Percentiles rank a stretch among this genome's conserved stretches.
Conservation (phyloP, 2,329 filamentous ascomycete genomes). For the Colletotrichum cuscutae region DNA sequence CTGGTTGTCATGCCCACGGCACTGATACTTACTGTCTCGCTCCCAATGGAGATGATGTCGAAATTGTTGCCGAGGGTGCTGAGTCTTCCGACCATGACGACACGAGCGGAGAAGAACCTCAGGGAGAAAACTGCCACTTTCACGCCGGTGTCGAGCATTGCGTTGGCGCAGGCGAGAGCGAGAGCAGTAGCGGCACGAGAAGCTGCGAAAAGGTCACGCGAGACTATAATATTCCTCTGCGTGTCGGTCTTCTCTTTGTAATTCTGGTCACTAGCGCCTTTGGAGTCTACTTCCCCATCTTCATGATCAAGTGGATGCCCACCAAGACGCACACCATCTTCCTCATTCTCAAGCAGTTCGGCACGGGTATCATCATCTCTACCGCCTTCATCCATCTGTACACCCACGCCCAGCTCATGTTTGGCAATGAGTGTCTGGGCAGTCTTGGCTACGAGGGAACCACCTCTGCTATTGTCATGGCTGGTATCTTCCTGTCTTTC, state of each 20-base stretch:
- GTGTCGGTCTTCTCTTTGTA: slow-evolving; percentile 78
- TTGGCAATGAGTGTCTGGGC: slow-evolving; percentile 75
- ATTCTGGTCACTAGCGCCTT: slow-evolving; percentile 75
- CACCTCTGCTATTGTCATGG: slow-evolving; percentile 77
- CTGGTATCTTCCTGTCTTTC: slow-evolving; percentile 78
- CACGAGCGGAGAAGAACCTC: slow-evolving; percentile 38
- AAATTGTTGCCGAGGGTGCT: slow-evolving; percentile 55
- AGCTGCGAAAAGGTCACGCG: slow-evolving; percentile 58
- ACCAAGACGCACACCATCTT: slow-evolving; percentile 61
- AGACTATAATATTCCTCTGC: slow-evolving; percentile 74
- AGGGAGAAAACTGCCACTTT: slow-evolving; percentile 72
- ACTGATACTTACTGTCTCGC: slow-evolving; percentile 70
- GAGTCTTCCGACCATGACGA: slow-evolving; percentile 38
- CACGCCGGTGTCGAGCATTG: slow-evolving; percentile 77
- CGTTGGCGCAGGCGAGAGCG: slow-evolving; percentile 47
- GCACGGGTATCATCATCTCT: slow-evolving; percentile 77
- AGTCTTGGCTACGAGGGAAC: slow-evolving; percentile 75
- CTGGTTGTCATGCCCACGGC: slow-evolving; percentile 72
- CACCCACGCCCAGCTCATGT: slow-evolving; percentile 79
- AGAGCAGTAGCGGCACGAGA: slow-evolving; percentile 43
- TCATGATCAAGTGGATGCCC: slow-evolving; percentile 68
- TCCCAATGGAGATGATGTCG: slow-evolving; percentile 68
- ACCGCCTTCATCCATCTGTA: slow-evolving; percentile 79
- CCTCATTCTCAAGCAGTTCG: slow-evolving; percentile 77
- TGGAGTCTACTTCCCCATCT: slow-evolving; percentile 63